Evolutionary conservation across 371 early-diverging fungal genomes (phyloP).

Genomic region (Syncephalastrum racemosum): DNA sequence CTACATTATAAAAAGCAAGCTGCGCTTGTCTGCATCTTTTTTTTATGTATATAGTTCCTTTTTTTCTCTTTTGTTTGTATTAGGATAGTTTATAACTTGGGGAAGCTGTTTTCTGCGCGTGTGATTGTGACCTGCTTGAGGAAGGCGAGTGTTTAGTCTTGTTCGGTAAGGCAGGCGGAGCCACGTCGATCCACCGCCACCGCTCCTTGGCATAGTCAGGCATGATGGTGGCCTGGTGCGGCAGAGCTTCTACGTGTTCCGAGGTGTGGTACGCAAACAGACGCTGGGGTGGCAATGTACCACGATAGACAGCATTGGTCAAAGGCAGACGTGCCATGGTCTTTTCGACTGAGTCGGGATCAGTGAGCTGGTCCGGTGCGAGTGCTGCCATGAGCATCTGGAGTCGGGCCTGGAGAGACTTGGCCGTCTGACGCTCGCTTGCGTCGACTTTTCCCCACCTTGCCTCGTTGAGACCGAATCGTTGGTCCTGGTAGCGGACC

Average conservation of each 20-base stretch:
- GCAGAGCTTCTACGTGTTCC: slow-evolving; percentile 36
- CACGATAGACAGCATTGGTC: slow-evolving; percentile 49
- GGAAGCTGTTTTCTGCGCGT: no score
- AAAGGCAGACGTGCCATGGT: slow-evolving; percentile 49
- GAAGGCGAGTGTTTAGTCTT: no score
- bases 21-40: no score
- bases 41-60: no score
- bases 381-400: slow-evolving; percentile 32
- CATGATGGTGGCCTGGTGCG: slow-evolving; percentile 43
- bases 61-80: no score
- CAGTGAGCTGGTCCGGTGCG: slow-evolving; percentile 43
- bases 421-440: slow-evolving; percentile 38
- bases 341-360: slow-evolving; percentile 37
- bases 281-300: slow-evolving; percentile 53
- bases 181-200: slow-evolving; percentile 30
- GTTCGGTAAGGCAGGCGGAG: not conserved
- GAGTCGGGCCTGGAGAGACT: slow-evolving; percentile 42
- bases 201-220: slow-evolving; percentile 47
- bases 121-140: no score
- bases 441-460: slow-evolving; percentile 27
- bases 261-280: slow-evolving; percentile 57
- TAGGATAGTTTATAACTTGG: no score
- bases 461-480: slow-evolving; percentile 29
- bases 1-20: no score
- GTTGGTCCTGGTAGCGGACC: slow-evolving; percentile 33